Evolutionary conservation across 192 early-diverging fungal species (phyloP).

Genomic region (Coemansia sp.): DNA sequence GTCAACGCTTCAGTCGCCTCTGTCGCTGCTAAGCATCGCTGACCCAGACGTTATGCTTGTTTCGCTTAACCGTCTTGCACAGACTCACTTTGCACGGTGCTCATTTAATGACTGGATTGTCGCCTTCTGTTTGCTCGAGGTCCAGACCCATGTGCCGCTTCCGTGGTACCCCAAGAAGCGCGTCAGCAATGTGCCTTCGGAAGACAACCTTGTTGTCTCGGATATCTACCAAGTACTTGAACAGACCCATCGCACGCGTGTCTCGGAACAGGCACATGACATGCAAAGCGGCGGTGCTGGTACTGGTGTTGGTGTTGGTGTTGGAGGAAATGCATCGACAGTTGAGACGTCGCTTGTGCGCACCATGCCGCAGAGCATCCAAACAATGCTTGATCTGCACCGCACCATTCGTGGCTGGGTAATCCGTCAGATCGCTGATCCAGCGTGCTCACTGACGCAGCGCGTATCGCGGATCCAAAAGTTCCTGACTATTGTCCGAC

Average conservation of each 20-base stretch:
- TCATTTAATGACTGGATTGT: constrained; percentile 53
- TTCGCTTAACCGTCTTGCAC: constrained; percentile 45
- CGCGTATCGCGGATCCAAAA: constrained; percentile 60
- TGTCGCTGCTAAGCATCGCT: constrained; percentile 34
- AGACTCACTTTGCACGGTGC: constrained; percentile 51
- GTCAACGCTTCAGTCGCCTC: constrained; percentile 17
- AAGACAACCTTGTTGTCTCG: constrained; percentile 63
- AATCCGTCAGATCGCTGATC: constrained; percentile 57
- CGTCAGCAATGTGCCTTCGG: constrained; percentile 34
- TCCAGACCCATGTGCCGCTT: constrained; percentile 49
- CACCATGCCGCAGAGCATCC: constrained; percentile 64
- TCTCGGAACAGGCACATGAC: constrained; percentile 16
- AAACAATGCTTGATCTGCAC: constrained; percentile 63
- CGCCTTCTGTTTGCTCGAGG: constrained; percentile 49
- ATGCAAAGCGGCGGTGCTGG: constrained; percentile 12
- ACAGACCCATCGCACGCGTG: constrained; percentile 47
- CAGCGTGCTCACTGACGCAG: constrained; percentile 44
- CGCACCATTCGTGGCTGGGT: constrained; percentile 68
- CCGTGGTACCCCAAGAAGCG: constrained; percentile 55
- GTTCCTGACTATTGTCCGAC: constrained; percentile 58
- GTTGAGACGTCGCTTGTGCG: constrained; percentile 56
- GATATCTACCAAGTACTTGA: constrained; percentile 66
- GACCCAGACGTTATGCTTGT: constrained; percentile 29
- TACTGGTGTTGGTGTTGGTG: constrained; percentile 13
- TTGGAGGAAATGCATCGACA: constrained; percentile 25